These are phyloP conservation scores for Morella rubra DNA, from an alignment of 306 rosid genomes.

Conservation along the genomic window DNA sequence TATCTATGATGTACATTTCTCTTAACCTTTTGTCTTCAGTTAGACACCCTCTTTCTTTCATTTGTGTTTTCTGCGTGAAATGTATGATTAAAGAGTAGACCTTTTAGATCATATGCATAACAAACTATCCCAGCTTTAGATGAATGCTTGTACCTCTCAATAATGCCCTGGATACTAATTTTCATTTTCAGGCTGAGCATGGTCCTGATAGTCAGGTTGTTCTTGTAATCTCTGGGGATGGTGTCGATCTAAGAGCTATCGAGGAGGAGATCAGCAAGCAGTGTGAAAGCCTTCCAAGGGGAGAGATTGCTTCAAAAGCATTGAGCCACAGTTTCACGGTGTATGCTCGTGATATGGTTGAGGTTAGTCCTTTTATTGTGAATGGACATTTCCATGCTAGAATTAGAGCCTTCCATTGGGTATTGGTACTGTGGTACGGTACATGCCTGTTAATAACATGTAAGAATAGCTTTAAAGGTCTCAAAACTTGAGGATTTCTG, in stretches of 20 bases:
- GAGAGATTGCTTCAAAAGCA: constrained; percentile 83
- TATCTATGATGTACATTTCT: too few relatives aligned
- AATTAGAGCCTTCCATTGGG: not conserved
- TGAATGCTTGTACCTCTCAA: constrained; percentile 11
- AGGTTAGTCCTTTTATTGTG: constrained; percentile 54
- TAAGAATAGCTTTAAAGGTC: not conserved
- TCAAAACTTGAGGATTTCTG: not conserved
- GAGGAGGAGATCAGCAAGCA: constrained; percentile 82
- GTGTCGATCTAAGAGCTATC: constrained; percentile 69
- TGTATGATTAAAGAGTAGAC: not conserved
- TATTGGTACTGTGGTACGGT: not conserved
- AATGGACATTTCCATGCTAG: not conserved
- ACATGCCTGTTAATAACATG: not conserved
- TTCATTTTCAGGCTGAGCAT: constrained; percentile 85
- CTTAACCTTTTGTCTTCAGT: not conserved
- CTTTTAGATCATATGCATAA: not conserved
- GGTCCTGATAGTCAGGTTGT: constrained; percentile 99
- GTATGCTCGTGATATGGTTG: constrained; percentile 81
- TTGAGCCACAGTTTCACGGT: constrained; percentile 88
- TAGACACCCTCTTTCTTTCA: not conserved
- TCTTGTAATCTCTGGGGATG: constrained; percentile 89
- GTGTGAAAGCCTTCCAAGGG: constrained; percentile 93
- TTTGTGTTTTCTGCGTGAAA: not conserved
- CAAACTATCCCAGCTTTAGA: not conserved
- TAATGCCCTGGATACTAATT: constrained; percentile 19